Base-by-base conservation (phyloP, 176 grass and related monocot species). In the Carex pumila region DNA sequence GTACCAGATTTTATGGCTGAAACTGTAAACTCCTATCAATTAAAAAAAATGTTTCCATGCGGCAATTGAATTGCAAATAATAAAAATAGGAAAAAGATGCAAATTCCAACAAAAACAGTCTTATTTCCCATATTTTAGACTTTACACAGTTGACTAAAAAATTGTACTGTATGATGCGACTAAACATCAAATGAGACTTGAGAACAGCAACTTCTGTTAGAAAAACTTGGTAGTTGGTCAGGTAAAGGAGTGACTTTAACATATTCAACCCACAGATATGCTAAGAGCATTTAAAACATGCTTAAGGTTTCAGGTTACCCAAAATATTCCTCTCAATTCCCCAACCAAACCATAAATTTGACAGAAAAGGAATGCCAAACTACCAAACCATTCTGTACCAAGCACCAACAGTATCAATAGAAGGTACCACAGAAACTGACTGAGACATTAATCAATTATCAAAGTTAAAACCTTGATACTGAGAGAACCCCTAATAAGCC, bases 401-500 rank as follows among this genome's bases (percentile, higher is more conserved):
- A 31, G 12, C 25, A 65, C 25, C 62, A 65, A 32, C 14, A 36
- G 5, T 37, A 67, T 17, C 12, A 36, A 67, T 12, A 17, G 12
- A 15, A 10, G 56, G 54, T 34, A 62, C 8, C 59, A 61, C 19
- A 62, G 17, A 63, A 63, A n/a, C 29, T 6, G 17, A 61, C 15
- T 19, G 17, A 47, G 25, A 37, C 25, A 45, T 14, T 81, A 81
- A 81, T n/a, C 1, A 30, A 69, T 81, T 19, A 62, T 18, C 53
- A 81, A 62, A 80, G 56, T 62, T 1, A 80, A 39, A 68, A 83
- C 81, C 81, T 83, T 83, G 61, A 83, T 83, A 10, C 22, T 52
- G 19, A 83, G 62, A 5, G 81, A 83, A 66, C 61, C 21, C 62
- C 21, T 50, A 68, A 83, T 66, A 32, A 83, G 61, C 7, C 62